These are phyloP conservation scores for Dichotomopilus funicola DNA, from an alignment of 2,329 filamentous ascomycete species.

Conservation along the genomic window DNA sequence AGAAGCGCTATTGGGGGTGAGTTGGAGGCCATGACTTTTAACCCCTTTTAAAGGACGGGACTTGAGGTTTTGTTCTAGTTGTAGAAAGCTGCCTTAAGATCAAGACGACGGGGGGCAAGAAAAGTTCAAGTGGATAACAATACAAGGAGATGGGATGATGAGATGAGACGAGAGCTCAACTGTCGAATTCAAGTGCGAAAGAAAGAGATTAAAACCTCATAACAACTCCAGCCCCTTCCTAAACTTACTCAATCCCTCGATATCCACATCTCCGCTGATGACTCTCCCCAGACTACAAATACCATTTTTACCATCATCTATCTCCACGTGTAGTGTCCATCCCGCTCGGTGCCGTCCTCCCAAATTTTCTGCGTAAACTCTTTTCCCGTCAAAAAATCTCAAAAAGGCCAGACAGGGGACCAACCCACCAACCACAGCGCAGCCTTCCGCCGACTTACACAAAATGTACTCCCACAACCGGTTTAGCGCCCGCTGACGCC, in stretches of 20 bases:
- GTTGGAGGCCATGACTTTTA: background rate
- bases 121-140: background rate
- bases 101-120: background rate
- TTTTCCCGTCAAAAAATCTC: conserved; percentile 9
- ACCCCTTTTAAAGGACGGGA: too few species aligned
- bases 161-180: too few species aligned
- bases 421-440: conserved; percentile 16
- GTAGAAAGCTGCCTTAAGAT: too few species aligned
- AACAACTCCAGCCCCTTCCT: background rate
- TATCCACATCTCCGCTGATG: conserved; percentile 18
- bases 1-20: conserved; percentile 49
- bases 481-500: conserved; percentile 25
- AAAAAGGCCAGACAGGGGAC: background rate
- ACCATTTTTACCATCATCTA: too few species aligned
- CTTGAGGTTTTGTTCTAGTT: too few species aligned
- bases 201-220: background rate
- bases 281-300: too few species aligned
- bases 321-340: too few species aligned
- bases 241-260: background rate
- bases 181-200: too few species aligned
- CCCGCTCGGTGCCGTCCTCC: too few species aligned
- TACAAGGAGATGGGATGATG: background rate
- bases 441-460: conserved; percentile 18
- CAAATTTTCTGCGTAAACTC: background rate
- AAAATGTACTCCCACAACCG: conserved; percentile 11